These are phyloP conservation scores for Astrephomene gubernaculifera DNA, from an alignment of 139 green algal genomes.

Conservation along the genomic window DNA sequence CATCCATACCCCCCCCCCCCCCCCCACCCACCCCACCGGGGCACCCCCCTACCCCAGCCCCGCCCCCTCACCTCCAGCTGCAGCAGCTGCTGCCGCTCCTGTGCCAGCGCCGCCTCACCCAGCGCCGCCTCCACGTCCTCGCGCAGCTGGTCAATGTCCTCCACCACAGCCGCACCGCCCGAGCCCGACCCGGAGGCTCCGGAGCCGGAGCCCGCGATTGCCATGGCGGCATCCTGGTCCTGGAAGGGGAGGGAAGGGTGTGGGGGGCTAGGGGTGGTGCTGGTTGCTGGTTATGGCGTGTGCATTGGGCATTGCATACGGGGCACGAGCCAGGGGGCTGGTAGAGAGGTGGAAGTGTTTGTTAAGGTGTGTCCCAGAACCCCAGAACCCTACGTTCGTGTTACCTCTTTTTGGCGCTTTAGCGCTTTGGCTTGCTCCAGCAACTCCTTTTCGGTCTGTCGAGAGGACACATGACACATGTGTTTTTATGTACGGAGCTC, in stretches of 20 bases:
- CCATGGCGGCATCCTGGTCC: slow-evolving; percentile 13
- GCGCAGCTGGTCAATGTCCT: slow-evolving; percentile 62
- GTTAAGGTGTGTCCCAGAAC: neutral
- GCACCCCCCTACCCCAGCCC: neutral
- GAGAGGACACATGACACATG: too few species aligned
- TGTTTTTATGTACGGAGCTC: neutral
- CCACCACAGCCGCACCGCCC: slow-evolving; percentile 1
- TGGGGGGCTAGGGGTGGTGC: neutral
- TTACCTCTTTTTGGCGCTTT: slow-evolving; percentile 66
- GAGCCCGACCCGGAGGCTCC: neutral
- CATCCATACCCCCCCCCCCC: too few species aligned
- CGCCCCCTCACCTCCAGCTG: slow-evolving; percentile 62
- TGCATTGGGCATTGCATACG: neutral
- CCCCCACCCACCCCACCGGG: neutral
- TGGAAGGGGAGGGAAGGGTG: neutral
- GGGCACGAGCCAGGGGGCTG: neutral
- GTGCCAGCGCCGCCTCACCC: slow-evolving; percentile 69
- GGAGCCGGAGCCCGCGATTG: neutral
- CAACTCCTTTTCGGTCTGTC: slow-evolving; percentile 32
- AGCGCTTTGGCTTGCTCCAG: slow-evolving; percentile 53
- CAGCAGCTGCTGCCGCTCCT: slow-evolving; percentile 77
- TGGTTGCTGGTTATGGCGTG: too few species aligned
- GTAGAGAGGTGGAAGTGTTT: neutral
- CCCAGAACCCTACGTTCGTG: neutral
- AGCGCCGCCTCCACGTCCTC: slow-evolving; percentile 81